A percentile compares a stretch with the other conserved stretches of the same genome.
These are phyloP conservation scores for Ganoderma multipileum DNA, from an alignment of 1,284 basidiomycete species.

Conservation along the genomic window DNA sequence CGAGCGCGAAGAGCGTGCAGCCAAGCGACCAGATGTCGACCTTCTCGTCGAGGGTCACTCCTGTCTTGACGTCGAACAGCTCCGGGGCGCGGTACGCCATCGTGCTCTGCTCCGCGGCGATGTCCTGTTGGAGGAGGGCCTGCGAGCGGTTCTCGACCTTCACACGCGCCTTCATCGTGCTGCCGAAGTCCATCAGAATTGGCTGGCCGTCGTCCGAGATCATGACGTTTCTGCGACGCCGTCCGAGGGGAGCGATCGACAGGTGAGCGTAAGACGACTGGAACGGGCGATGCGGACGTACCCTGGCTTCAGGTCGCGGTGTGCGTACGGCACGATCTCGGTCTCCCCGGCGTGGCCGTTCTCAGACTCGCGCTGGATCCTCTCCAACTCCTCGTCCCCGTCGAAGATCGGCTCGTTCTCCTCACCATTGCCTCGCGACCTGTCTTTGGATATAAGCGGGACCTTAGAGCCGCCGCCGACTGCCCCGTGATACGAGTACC, in stretches of 20 bases:
- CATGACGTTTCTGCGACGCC: constrained; percentile 85
- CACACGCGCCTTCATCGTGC: constrained; percentile 82
- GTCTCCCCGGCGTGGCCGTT: constrained; percentile 46
- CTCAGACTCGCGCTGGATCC: constrained; percentile 37
- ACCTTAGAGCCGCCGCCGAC: constrained; percentile 49
- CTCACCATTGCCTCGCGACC: constrained; percentile 42
- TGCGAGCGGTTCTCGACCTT: constrained; percentile 82
- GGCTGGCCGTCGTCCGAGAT: constrained; percentile 91
- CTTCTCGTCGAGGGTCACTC: constrained; percentile 86
- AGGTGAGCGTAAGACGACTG: not conserved
- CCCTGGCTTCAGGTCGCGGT: constrained; percentile 97
- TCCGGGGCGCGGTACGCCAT: constrained; percentile 98
- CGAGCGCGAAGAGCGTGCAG: constrained; percentile 90
- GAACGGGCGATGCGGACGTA: constrained; percentile 45
- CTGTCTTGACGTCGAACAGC: constrained; percentile 95
- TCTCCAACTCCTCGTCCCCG: constrained; percentile 72
- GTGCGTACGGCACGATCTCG: constrained; percentile 88
- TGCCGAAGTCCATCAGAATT: constrained; percentile 99
- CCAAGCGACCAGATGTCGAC: constrained; percentile 98
- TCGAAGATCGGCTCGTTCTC: constrained; percentile 70
- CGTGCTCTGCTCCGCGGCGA: constrained; percentile 93
- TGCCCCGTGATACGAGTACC: constrained; percentile 71
- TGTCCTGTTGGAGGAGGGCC: constrained; percentile 90
- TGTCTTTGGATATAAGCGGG: constrained; percentile 59
- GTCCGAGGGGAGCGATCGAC: not conserved